Evolutionary conservation across 805 yeast genomes (phyloP).

Genomic region (Candida ortonii): DNA sequence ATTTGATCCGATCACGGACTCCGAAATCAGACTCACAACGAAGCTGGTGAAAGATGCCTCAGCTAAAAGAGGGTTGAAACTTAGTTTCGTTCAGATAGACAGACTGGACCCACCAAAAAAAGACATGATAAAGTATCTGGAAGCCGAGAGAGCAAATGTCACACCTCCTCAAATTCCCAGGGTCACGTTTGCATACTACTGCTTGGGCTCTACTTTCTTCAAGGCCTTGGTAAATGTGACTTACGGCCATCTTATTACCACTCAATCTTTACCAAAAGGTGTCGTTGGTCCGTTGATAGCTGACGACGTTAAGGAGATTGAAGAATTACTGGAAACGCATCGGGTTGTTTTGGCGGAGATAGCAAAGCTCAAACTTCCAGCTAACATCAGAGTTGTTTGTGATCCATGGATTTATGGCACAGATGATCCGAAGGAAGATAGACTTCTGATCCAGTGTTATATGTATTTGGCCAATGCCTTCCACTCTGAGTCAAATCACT

Average conservation of each 20-base stretch:
- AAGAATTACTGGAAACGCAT: conserved; percentile 47
- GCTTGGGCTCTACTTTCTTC: conserved; percentile 50
- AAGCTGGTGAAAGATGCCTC: conserved; percentile 59
- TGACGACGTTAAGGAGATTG: conserved; percentile 57
- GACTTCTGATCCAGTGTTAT: conserved; percentile 67
- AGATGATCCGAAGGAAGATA: conserved; percentile 49
- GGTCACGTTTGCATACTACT: conserved; percentile 66
- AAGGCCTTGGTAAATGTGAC: conserved; percentile 71
- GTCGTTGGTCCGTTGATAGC: conserved; percentile 70
- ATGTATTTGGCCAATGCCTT: conserved; percentile 67
- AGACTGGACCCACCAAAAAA: conserved; percentile 77
- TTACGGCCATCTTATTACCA: conserved; percentile 59
- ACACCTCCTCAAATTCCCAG: conserved; percentile 61
- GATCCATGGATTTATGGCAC: conserved; percentile 91
- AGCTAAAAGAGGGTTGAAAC: conserved; percentile 47
- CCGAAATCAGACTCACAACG: conserved; percentile 54
- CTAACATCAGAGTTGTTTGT: conserved; percentile 49
- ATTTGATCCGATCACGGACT: conserved; percentile 42
- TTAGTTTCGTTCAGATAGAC: conserved; percentile 67
- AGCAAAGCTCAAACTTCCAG: conserved; percentile 63
- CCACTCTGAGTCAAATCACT: conserved; percentile 72
- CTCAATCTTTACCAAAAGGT: conserved; percentile 55
- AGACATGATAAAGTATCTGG: conserved; percentile 63
- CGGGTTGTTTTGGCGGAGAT: conserved; percentile 65
- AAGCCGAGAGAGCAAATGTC: conserved; percentile 57